Conservation (phyloP, 805 yeast genomes). For the Pichia phayaonensis region DNA sequence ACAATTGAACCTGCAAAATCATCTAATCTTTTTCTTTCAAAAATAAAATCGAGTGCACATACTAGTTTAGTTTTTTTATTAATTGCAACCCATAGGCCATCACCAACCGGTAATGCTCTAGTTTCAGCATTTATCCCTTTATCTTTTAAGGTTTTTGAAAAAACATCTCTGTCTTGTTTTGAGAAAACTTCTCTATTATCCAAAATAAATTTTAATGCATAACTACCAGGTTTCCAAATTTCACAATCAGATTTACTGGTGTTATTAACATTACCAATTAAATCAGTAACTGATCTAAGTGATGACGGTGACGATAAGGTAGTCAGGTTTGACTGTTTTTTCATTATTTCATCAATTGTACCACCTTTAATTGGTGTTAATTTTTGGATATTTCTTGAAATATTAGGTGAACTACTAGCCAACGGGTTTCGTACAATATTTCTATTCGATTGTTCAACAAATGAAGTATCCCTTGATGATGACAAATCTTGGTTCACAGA, state of each 20-base stretch:
- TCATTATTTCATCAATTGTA: neutral
- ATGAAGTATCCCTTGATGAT: neutral
- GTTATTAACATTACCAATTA: neutral
- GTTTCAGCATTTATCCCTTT: constrained; percentile 45
- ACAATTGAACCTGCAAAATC: constrained; percentile 76
- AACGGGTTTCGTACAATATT: constrained; percentile 2
- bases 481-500: neutral
- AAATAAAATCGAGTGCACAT: constrained; percentile 70
- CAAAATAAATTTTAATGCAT: constrained; percentile 51
- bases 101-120: constrained; percentile 70
- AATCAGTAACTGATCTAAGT: neutral
- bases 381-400: neutral
- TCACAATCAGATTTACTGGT: constrained; percentile 26
- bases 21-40: constrained; percentile 84
- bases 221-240: constrained; percentile 58
- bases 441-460: neutral
- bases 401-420: constrained; percentile 3
- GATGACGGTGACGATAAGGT: neutral
- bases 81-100: constrained; percentile 81
- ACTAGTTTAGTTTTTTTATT: constrained; percentile 49
- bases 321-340: neutral
- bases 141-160: constrained; percentile 43
- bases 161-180: constrained; percentile 59
- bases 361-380: constrained; percentile 8
- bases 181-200: constrained; percentile 83